Base-by-base conservation (phyloP, 305 asterid species). In the Withania somnifera region DNA sequence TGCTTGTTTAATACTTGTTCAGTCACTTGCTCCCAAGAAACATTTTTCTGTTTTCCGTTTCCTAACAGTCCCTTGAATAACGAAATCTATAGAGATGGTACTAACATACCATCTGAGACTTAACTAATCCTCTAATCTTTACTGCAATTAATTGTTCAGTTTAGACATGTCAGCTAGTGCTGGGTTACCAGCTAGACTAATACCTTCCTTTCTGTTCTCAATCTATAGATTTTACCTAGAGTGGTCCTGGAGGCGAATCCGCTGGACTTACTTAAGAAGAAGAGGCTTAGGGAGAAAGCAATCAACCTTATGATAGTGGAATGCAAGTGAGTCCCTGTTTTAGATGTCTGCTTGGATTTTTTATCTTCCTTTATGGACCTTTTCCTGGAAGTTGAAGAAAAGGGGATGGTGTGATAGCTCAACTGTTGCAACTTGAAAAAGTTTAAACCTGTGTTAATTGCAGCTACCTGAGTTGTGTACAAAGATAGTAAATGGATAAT, bases 231-330 rank as follows among this genome's bases (percentile, higher is more conserved):
- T 83, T 84, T 93, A 82, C 98, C 98, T 53, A 91, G 98, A 84
- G 87, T 94, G 71, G 95, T 93, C 82, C 88, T 92, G 89, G 98
- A 94, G 87, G 93, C 96, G 51, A 87, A 56, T 86, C 98, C 98
- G 19, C 24, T 90, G 85, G 88, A 89, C 84, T 88, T 92, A 84
- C 93, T 94, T 82, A 92, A 84, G 83, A 94, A 86, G 90, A 94
- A 93, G 89, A 90, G 81, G 84, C 94, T 87, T 84, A 88, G 88
- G 86, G 87, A 86, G 64, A 87, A 87, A 89, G 92, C 90, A 63
- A 79, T 93, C 83, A 81, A 89, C 69, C 91, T 92, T 50, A 91
- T 94, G 81, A 75, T 92, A 86, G 80, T 81, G 47, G 98, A 94
- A 84, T 94, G 98, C 98, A 89, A 86, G 98, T 93, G 87, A 88